Evolutionary conservation across 192 early-diverging fungal species (phyloP), one percentile per base, ranked within the genome.

Genomic region (Kickxella alabastrina): DNA sequence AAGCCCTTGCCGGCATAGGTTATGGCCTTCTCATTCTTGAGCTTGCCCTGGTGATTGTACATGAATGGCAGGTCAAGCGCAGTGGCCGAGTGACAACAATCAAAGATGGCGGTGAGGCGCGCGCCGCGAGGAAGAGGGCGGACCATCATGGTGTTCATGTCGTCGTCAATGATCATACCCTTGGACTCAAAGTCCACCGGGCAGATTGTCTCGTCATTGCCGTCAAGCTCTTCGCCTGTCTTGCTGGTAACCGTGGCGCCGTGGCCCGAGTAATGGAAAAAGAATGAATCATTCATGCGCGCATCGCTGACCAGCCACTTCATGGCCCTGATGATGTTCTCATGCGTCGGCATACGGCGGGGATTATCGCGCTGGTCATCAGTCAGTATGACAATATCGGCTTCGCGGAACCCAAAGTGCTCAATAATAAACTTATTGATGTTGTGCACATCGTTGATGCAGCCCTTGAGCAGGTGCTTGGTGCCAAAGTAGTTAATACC

Each of bases 401-500:
- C 55, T 48, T 86, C 82, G 25, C 59, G 64, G 65, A 89, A 90
- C 12, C 76, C 76, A 65, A 82, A 90, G 32, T 78, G 71, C 38
- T 75, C 60, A 0, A 77, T 79, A 45, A 91, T 65, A 43, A 92
- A 90, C 27, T 62, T 43, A 49, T 88, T 86, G 39, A 92, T 80
- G 65, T 87, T 88, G 24, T 75, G 64, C n/a, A 90, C 88, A 64
- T 92, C 89, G 54, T 90, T 90, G 70, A 90, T 86, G 64, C 89
- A 92, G 7, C 89, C 89, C 55, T 77, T 68, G 27, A 91, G 82
- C 57, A 82, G 68, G 45, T 77, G 74, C 49, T 68, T 65, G 39
- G 80, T 72, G 21, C 79, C 77, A 40, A 79, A 72, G 71, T 97
- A 97, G 63, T 97, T 97, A 71, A 95, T 92, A 18, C 94, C 94